These are phyloP conservation scores for Fusarium udum DNA, from an alignment of 2,329 filamentous ascomycete genomes.

Conservation along the genomic window DNA sequence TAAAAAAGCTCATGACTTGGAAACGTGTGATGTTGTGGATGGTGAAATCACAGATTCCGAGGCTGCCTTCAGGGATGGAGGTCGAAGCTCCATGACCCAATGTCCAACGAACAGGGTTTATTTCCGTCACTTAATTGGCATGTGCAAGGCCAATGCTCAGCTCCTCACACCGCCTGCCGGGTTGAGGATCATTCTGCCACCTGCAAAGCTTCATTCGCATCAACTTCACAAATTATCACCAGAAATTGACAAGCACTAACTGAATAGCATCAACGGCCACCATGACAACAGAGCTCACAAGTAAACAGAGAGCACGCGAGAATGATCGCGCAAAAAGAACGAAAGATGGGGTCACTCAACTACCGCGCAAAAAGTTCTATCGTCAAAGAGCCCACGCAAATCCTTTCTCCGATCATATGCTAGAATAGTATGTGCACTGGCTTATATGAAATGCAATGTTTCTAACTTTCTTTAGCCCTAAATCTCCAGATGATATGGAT, in stretches of 20 bases:
- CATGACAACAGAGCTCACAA: conserved; percentile 48
- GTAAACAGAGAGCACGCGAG: conserved; percentile 72
- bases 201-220: conserved; percentile 20
- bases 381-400: conserved; percentile 97
- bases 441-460: not conserved
- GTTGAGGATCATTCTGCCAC: conserved; percentile 26
- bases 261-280: conserved; percentile 9
- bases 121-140: conserved; percentile 21
- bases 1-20: conserved; percentile 38
- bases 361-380: conserved; percentile 96
- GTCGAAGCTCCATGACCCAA: conserved; percentile 20
- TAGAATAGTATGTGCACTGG: conserved; percentile 75
- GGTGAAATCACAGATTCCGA: conserved; percentile 38
- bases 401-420: conserved; percentile 92
- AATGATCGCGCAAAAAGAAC: conserved; percentile 68
- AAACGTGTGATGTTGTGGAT: conserved; percentile 35
- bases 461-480: conserved; percentile 66
- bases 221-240: conserved; percentile 24
- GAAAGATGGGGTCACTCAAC: conserved; percentile 63
- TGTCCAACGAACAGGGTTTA: conserved; percentile 26
- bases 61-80: conserved; percentile 25
- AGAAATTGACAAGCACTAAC: conserved; percentile 2
- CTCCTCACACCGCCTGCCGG: conserved; percentile 42
- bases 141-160: conserved; percentile 23
- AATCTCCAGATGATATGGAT: conserved; percentile 84